Conservation (phyloP, 2,329 filamentous ascomycete species). For the Aspergillus japonicus region DNA sequence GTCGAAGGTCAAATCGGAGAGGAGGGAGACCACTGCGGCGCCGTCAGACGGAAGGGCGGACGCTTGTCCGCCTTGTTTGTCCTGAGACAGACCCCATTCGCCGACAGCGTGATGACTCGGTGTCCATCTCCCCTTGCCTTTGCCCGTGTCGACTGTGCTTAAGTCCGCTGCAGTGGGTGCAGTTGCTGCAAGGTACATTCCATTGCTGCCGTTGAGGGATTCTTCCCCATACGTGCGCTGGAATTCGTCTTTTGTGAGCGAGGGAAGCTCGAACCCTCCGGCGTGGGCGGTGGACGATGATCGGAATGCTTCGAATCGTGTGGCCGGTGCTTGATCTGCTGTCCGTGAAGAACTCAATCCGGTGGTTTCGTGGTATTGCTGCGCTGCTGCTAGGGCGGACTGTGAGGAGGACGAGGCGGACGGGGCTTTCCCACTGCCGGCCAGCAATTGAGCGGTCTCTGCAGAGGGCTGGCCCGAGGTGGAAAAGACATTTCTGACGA, state of each 20-base stretch:
- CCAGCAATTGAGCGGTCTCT: conserved; percentile 25
- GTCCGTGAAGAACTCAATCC: conserved; percentile 13
- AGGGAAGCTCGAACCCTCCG: conserved; percentile 20
- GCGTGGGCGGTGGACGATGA: conserved; percentile 14
- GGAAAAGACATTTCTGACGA: conserved; percentile 35
- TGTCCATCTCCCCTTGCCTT: conserved; percentile 5
- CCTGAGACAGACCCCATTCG: background rate
- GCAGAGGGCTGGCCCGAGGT: conserved; percentile 17
- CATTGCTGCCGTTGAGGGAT: background rate
- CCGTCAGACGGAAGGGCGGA: conserved; percentile 37
- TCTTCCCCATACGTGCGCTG: conserved; percentile 16
- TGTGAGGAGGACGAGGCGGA: conserved; percentile 15
- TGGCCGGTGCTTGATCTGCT: background rate
- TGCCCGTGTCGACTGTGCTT: background rate
- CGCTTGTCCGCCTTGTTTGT: conserved; percentile 3
- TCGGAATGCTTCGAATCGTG: conserved; percentile 24
- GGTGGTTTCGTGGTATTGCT: conserved; percentile 15
- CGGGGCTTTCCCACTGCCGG: conserved; percentile 24
- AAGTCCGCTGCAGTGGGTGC: background rate
- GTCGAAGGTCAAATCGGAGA: conserved; percentile 36
- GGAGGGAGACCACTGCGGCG: conserved; percentile 41
- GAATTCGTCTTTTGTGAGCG: conserved; percentile 25
- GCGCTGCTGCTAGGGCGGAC: conserved; percentile 21
- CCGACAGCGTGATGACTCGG: background rate
- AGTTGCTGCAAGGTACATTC: background rate